Evolutionary conservation across 2,329 filamentous ascomycete species (phyloP), one percentile per base, ranked within the genome.

Genomic region (Fusarium begoniae): DNA sequence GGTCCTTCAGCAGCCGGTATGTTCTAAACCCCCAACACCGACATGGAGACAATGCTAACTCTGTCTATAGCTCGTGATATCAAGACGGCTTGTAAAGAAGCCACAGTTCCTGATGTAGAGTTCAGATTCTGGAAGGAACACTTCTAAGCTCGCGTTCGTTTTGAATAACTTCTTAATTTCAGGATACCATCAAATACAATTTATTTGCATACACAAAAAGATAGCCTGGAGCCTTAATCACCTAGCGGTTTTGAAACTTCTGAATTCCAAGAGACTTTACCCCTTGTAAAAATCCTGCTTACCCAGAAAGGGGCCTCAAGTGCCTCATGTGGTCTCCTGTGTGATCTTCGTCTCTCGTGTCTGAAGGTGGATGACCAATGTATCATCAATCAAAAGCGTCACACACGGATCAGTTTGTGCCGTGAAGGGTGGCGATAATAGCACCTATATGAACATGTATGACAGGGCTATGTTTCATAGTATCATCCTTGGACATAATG

Each of bases 51-150:
- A 24, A 38, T 51, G n/a, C 84, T 87, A 81, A 87, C 80, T 17
- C n/a, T 54, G 18, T 54, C 50, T 22, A 86, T 89, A 84, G 96
- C 96, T 12, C 90, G 95, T 75, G 90, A 94, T 79, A 98, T 99
- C 81, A 92, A 93, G 83, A 90, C 90, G 80, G 95, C 96, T 22
- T 93, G 94, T 75, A 93, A 92, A 79, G 82, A 86, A 60, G 92
- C 92, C 22, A 93, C 91, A 18, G 91, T 89, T 43, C 90, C 90
- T 72, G 93, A 97, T 76, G 94, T 99, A 65, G 90, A 92, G 79
- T 99, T 98, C 86, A 93, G 94, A 78, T 99, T 99, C 87, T 99
- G 96, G 96, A 99, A 99, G 86, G 96, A 99, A 84, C 96, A 99
- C 81, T 92, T 92, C 81, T 92, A 87, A 79, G 55, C 56, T 43